A percentile compares a stretch with the other conserved stretches of the same genome.
Evolutionary conservation across 202 grass and related monocot species (phyloP).

Genomic region (Setaria viridis): DNA sequence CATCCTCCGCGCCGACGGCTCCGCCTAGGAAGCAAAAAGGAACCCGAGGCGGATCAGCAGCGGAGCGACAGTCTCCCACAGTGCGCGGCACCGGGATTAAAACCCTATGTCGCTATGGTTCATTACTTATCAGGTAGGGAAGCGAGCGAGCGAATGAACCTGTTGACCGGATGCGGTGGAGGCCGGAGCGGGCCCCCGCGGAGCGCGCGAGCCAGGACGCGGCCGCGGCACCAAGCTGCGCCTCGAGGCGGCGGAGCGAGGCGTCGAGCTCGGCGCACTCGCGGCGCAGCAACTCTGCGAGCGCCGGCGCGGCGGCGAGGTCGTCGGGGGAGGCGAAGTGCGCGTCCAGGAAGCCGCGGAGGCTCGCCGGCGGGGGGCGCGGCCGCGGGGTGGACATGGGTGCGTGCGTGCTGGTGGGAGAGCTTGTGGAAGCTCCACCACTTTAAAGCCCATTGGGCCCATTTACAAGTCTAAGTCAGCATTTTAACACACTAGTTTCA

Average conservation of each 20-base stretch:
- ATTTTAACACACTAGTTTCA: too few relatives aligned
- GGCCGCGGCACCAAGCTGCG: constrained; percentile 44
- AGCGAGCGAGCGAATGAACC: constrained; percentile 14
- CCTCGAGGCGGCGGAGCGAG: constrained; percentile 54
- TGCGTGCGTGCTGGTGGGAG: background rate
- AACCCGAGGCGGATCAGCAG: constrained; percentile 14
- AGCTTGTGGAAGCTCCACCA: too few relatives aligned
- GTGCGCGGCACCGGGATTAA: background rate
- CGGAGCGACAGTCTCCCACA: background rate
- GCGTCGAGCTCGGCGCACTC: constrained; percentile 70
- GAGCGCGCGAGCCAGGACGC: constrained; percentile 67
- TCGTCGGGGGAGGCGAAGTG: constrained; percentile 63
- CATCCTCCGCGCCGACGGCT: background rate
- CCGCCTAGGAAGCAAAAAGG: constrained; percentile 11
- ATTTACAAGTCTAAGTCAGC: too few relatives aligned
- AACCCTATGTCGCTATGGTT: constrained; percentile 39
- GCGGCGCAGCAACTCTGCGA: constrained; percentile 62
- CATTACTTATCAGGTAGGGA: background rate
- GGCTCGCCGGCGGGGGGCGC: constrained; percentile 30
- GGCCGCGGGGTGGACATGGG: constrained; percentile 35
- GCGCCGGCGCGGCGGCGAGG: constrained; percentile 52
- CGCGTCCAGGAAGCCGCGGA: constrained; percentile 60
- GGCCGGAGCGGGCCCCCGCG: constrained; percentile 25
- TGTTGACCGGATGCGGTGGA: constrained; percentile 46
- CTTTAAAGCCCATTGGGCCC: too few relatives aligned